Evolutionary conservation across 345 rosid species (phyloP).

Genomic region (Eucalyptus cloeziana): DNA sequence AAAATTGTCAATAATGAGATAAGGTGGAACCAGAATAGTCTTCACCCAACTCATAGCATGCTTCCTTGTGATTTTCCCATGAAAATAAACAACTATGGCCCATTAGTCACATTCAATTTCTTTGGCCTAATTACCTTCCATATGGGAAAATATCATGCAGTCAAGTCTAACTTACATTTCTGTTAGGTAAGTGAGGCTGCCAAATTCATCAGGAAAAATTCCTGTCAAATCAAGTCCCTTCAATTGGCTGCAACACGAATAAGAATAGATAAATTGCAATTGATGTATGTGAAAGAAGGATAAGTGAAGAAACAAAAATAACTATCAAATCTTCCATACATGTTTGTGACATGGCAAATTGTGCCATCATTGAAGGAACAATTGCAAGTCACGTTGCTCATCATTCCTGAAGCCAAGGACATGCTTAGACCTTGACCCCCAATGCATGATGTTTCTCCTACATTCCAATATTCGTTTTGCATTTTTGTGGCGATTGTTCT

Average conservation of each 20-base stretch:
- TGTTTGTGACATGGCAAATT: conserved; percentile 39
- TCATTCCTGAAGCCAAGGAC: not conserved
- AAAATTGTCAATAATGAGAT: not conserved
- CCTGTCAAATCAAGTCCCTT: not conserved
- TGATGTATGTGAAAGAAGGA: not conserved
- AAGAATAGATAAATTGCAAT: not conserved
- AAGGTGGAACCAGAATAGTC: not conserved
- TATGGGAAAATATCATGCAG: not conserved
- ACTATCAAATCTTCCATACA: conserved; percentile 14
- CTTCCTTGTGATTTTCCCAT: too few relatives aligned
- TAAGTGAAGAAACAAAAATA: not conserved
- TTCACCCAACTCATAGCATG: too few relatives aligned
- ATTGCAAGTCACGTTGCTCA: conserved; percentile 33
- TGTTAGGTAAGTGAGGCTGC: too few relatives aligned
- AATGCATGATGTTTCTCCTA: conserved; percentile 27
- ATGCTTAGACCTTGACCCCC: conserved; percentile 15
- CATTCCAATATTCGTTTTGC: conserved; percentile 3
- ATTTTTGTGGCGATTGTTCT: conserved; percentile 31
- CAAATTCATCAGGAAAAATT: too few relatives aligned
- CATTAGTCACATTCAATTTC: not conserved
- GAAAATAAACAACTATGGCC: not conserved
- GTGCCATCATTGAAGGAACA: conserved; percentile 16
- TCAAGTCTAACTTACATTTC: conserved; percentile 3
- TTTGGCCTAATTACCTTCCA: not conserved
- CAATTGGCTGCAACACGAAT: conserved; percentile 21